Percentiles rank a stretch among this genome's conserved stretches.
phyloP scores from a whole-genome alignment of 129 eudicot species.

The Tagetes patula region DNA sequence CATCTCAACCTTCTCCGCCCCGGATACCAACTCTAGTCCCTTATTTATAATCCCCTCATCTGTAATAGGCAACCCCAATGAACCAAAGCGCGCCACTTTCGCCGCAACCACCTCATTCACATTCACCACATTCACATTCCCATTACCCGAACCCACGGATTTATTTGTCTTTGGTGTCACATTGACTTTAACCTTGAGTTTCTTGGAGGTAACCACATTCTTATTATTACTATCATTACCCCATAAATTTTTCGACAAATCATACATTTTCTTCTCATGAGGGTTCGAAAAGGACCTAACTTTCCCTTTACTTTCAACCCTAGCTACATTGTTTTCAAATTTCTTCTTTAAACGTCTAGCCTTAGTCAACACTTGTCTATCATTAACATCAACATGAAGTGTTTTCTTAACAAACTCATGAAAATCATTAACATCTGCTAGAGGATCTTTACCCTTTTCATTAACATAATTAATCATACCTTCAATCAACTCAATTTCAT shows the following conservation, averaged over 20 bases:
- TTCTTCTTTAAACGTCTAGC: conserved; percentile 56
- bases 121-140: conserved; percentile 21
- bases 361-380: conserved; percentile 47
- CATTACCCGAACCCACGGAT: conserved; percentile 19
- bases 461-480: conserved; percentile 53
- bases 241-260: conserved; percentile 62
- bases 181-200: conserved; percentile 29
- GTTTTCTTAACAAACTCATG: conserved; percentile 59
- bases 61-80: conserved; percentile 25
- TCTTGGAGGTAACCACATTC: conserved; percentile 10
- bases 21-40: conserved; percentile 35
- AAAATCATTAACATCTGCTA: conserved; percentile 48
- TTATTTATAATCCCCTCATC: conserved; percentile 35
- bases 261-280: conserved; percentile 55
- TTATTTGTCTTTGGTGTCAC: conserved; percentile 32
- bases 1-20: conserved; percentile 34
- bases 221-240: conserved; percentile 26
- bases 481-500: conserved; percentile 59
- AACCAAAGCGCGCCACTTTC: conserved; percentile 18
- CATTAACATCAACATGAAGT: conserved; percentile 58
- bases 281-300: conserved; percentile 44
- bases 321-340: conserved; percentile 37
- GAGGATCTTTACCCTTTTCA: conserved; percentile 50
- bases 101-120: conserved; percentile 21
- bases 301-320: conserved; percentile 33